Percentiles rank a stretch among this genome's conserved stretches.
These are phyloP conservation scores for Hymenoscyphus salicellus DNA, from an alignment of 2,329 filamentous ascomycete species.

Conservation along the genomic window DNA sequence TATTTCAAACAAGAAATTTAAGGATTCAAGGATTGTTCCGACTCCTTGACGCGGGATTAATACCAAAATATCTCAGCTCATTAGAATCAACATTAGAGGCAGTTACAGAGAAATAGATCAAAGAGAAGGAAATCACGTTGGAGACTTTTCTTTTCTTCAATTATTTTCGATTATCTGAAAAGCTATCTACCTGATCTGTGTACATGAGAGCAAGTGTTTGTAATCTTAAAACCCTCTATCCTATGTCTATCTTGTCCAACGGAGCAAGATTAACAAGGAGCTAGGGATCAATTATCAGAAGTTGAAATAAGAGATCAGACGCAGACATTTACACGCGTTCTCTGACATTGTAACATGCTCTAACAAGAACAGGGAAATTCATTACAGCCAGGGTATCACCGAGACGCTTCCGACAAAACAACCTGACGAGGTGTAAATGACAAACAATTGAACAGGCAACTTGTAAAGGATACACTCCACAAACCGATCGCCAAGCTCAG, in stretches of 20 bases:
- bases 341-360: neutral
- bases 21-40: no score
- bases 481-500: slow-evolving; percentile 11
- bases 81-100: no score
- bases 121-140: no score
- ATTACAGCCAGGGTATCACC: neutral
- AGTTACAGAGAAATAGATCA: no score
- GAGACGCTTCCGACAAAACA: neutral
- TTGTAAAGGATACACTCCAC: slow-evolving; percentile 7
- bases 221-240: slow-evolving; percentile 18
- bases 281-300: slow-evolving; percentile 7
- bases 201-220: slow-evolving; percentile 9
- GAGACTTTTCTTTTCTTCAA: neutral
- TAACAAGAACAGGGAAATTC: neutral
- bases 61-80: no score
- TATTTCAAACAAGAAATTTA: no score
- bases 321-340: neutral
- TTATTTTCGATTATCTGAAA: neutral
- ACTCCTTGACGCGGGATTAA: no score
- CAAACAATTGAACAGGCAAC: slow-evolving; percentile 7
- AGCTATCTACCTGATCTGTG: slow-evolving; percentile 5
- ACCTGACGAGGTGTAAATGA: neutral
- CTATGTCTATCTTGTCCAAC: slow-evolving; percentile 22
- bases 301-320: slow-evolving; percentile 6
- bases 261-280: slow-evolving; percentile 20